Conservation (phyloP, 2,329 filamentous ascomycete genomes). For the Aspergillus aculeatinus region DNA sequence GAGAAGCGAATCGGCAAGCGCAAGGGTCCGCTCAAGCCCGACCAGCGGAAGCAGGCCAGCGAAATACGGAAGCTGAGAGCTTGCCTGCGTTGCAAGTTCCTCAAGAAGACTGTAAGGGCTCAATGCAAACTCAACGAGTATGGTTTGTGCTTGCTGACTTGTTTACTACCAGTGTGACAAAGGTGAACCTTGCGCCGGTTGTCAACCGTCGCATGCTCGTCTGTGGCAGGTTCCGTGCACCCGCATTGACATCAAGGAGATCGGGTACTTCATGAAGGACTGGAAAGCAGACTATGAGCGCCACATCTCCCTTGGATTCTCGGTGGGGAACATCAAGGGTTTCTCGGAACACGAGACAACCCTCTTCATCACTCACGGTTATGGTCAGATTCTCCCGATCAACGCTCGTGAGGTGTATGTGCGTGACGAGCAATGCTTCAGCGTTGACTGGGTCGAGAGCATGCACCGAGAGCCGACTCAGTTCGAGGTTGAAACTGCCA, state of each 20-base stretch:
- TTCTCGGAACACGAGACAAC: slow-evolving; percentile 61
- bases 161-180: slow-evolving; percentile 67
- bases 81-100: slow-evolving; percentile 93
- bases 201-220: slow-evolving; percentile 90
- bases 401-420: slow-evolving; percentile 93
- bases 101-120: slow-evolving; percentile 77
- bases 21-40: slow-evolving; percentile 83
- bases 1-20: slow-evolving; percentile 94
- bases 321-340: slow-evolving; percentile 92
- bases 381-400: slow-evolving; percentile 88
- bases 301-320: slow-evolving; percentile 81
- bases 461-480: slow-evolving; percentile 71
- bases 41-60: slow-evolving; percentile 93
- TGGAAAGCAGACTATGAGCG: slow-evolving; percentile 97
- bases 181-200: slow-evolving; percentile 91
- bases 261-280: slow-evolving; percentile 98
- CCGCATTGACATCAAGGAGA: slow-evolving; percentile 97
- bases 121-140: not conserved
- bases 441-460: slow-evolving; percentile 89
- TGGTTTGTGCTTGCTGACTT: not conserved
- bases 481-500: slow-evolving; percentile 84
- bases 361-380: slow-evolving; percentile 96
- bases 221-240: slow-evolving; percentile 98
- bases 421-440: slow-evolving; percentile 86
- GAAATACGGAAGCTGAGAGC: slow-evolving; percentile 94